These are phyloP conservation scores for Hsuehochloa calcarea DNA, from an alignment of 176 grass and related monocot species.

Conservation along the genomic window DNA sequence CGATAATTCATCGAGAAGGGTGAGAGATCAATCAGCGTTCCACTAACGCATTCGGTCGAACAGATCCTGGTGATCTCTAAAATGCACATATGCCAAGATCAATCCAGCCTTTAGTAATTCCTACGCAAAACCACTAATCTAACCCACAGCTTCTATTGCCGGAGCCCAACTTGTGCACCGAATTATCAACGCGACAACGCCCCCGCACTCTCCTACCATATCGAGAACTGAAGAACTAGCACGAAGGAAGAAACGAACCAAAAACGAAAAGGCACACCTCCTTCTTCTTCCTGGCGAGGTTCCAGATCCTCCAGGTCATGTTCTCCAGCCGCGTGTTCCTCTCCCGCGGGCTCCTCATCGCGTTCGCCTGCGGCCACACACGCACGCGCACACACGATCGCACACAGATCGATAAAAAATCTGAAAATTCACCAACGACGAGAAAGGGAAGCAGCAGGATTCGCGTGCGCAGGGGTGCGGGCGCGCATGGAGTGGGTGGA, in stretches of 20 bases:
- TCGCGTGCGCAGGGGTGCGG: not conserved
- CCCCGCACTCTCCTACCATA: not conserved
- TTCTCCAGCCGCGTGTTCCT: constrained; percentile 96
- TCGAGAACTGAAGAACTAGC: constrained; percentile 7
- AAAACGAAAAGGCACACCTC: constrained; percentile 57
- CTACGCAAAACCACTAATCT: not conserved
- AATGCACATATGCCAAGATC: constrained; percentile 24
- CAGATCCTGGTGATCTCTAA: constrained; percentile 2
- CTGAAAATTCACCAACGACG: not conserved
- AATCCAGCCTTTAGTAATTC: constrained; percentile 5
- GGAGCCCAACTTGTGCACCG: not conserved
- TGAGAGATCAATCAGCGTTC: not conserved
- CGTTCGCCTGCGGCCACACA: constrained; percentile 51
- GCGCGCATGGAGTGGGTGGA: not conserved
- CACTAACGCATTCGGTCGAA: not conserved
- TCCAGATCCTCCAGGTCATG: constrained; percentile 99
- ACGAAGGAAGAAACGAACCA: constrained; percentile 34
- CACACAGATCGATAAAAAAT: constrained; percentile 22
- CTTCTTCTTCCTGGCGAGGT: constrained; percentile 99
- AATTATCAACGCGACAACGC: not conserved
- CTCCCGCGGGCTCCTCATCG: constrained; percentile 95
- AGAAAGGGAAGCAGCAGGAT: not conserved
- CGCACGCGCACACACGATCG: not conserved
- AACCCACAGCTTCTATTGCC: not conserved
- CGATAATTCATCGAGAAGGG: not conserved